Percentiles rank a stretch among this genome's conserved stretches.
These are phyloP conservation scores for Dissophora globulifera DNA, from an alignment of 192 early-diverging fungal species.

Conservation along the genomic window DNA sequence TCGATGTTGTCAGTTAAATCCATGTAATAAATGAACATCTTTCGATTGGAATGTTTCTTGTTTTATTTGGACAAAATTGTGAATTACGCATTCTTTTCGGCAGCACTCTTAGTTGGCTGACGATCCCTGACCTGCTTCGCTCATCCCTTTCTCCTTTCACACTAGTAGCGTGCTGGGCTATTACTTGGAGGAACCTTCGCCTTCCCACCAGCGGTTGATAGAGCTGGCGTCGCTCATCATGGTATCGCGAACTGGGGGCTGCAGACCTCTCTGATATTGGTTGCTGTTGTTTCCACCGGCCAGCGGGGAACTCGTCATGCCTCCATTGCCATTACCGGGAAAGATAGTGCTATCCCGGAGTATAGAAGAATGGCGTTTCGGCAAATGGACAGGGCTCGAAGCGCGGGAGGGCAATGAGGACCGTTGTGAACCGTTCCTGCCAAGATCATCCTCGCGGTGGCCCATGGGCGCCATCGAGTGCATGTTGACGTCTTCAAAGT, in stretches of 20 bases:
- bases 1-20: too few species aligned
- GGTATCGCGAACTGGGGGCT: conserved; percentile 32
- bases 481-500: conserved; percentile 54
- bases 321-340: conserved; percentile 4
- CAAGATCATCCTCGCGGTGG: conserved; percentile 35
- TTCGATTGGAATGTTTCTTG: too few species aligned
- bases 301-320: conserved; percentile 42
- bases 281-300: conserved; percentile 35
- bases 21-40: neutral
- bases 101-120: too few species aligned
- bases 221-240: conserved; percentile 55
- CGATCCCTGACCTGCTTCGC: too few species aligned
- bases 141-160: too few species aligned
- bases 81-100: too few species aligned
- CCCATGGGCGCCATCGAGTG: conserved; percentile 50
- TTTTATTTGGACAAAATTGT: too few species aligned
- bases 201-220: conserved; percentile 54
- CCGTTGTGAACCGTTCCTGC: neutral
- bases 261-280: neutral
- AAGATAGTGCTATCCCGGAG: conserved; percentile 33
- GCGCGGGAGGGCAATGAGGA: conserved; percentile 29
- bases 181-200: conserved; percentile 24
- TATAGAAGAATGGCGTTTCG: conserved; percentile 47
- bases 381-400: conserved; percentile 37
- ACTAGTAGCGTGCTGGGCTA: too few species aligned